phyloP scores from a whole-genome alignment of 768 basidiomycete genomes.

The Porpolomopsis calyptriformis region DNA sequence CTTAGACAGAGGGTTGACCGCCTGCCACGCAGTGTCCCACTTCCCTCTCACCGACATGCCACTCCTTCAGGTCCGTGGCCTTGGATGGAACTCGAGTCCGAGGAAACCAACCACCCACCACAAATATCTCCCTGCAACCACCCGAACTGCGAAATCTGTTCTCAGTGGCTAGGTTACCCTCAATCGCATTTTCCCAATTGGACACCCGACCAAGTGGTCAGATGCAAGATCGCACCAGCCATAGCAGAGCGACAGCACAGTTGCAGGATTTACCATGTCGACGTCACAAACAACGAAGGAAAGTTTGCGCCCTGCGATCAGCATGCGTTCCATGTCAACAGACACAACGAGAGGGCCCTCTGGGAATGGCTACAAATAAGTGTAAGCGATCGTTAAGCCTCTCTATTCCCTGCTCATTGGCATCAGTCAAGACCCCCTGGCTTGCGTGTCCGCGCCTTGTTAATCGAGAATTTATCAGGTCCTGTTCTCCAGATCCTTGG shows the following conservation, averaged over 20 bases:
- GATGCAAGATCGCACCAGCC: constrained; percentile 26
- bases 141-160: constrained; percentile 2
- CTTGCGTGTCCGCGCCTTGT: constrained; percentile 38
- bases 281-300: constrained; percentile 22
- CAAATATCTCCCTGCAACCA: neutral
- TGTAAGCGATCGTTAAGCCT: constrained; percentile 6
- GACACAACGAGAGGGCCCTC: neutral
- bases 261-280: constrained; percentile 29
- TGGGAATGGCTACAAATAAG: neutral
- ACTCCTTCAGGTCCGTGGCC: constrained; percentile 29
- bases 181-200: constrained; percentile 47
- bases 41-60: constrained; percentile 29
- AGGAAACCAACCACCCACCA: neutral
- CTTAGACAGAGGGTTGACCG: too few relatives aligned
- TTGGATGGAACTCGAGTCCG: constrained; percentile 6
- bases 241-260: constrained; percentile 14
- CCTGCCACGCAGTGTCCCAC: constrained; percentile 19
- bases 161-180: constrained; percentile 26
- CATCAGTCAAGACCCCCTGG: constrained; percentile 4
- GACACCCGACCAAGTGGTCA: constrained; percentile 35
- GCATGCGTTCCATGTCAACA: neutral
- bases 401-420: constrained; percentile 4
- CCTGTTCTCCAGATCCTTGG: constrained; percentile 48
- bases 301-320: neutral
- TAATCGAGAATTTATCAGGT: constrained; percentile 39